Evolutionary conservation across 1,139 yeast species (phyloP).

Genomic region (Yamadazyma songkhlaensis): DNA sequence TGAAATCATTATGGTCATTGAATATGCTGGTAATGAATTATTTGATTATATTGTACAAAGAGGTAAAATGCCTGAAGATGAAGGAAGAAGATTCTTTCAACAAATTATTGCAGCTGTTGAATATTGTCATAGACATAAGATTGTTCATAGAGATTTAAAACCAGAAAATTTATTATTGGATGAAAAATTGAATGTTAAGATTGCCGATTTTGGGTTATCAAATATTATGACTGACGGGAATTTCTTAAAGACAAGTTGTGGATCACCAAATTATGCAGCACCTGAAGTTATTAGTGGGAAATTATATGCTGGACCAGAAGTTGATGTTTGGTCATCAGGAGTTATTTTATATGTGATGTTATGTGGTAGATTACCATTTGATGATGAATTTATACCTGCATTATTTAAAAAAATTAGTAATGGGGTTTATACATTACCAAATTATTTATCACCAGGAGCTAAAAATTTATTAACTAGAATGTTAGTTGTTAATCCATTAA

Average conservation of each 20-base stretch:
- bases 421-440: slow-evolving; percentile 93
- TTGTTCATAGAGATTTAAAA: slow-evolving; percentile 93
- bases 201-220: slow-evolving; percentile 94
- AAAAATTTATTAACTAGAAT: slow-evolving; percentile 81
- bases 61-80: slow-evolving; percentile 92
- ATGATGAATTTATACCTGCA: slow-evolving; percentile 96
- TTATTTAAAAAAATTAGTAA: slow-evolving; percentile 91
- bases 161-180: slow-evolving; percentile 92
- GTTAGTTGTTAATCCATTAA: slow-evolving; percentile 95
- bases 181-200: slow-evolving; percentile 88
- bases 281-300: slow-evolving; percentile 98
- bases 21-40: slow-evolving; percentile 92
- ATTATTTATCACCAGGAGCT: slow-evolving; percentile 85
- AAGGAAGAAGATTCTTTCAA: slow-evolving; percentile 93
- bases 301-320: slow-evolving; percentile 97
- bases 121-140: slow-evolving; percentile 96
- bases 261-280: slow-evolving; percentile 97
- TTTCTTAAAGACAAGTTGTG: slow-evolving; percentile 92
- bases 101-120: slow-evolving; percentile 98
- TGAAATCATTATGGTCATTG: slow-evolving; percentile 97
- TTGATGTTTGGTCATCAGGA: slow-evolving; percentile 98
- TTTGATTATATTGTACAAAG: slow-evolving; percentile 95
- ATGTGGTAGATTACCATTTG: slow-evolving; percentile 96
- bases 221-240: slow-evolving; percentile 99
- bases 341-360: slow-evolving; percentile 95